phyloP scores from a whole-genome alignment of 768 basidiomycete species.

The Russula emetica region DNA sequence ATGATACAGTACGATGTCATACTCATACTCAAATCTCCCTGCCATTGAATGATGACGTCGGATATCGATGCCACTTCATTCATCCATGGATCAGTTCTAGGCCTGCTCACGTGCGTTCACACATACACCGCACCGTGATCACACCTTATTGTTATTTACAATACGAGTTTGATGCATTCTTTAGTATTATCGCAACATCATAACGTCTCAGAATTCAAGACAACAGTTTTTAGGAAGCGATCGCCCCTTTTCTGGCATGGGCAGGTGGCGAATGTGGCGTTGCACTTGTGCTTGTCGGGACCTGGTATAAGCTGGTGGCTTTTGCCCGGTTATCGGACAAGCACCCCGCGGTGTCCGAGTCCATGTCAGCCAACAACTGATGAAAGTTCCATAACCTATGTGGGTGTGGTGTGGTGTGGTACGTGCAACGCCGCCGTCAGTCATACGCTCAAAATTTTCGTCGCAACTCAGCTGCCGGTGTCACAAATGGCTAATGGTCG shows the following conservation, averaged over 20 bases:
- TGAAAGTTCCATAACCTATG: not conserved
- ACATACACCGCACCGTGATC: not conserved
- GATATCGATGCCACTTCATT: not conserved
- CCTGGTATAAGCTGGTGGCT: not conserved
- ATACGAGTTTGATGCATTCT: not conserved
- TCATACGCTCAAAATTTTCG: no score
- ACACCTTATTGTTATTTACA: conserved; percentile 1
- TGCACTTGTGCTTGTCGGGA: no score
- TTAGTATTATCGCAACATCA: not conserved
- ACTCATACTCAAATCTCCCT: not conserved
- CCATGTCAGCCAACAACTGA: not conserved
- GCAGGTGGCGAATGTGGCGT: not conserved
- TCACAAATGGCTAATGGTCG: no score
- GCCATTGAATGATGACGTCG: not conserved
- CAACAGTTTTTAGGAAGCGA: not conserved
- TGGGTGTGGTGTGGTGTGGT: not conserved
- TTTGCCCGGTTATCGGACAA: not conserved
- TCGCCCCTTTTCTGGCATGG: not conserved
- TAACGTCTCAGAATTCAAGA: not conserved
- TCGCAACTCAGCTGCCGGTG: not conserved
- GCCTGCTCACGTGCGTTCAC: not conserved
- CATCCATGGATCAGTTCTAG: not conserved
- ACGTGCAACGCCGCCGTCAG: not conserved
- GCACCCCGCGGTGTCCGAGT: not conserved
- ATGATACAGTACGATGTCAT: not conserved